Evolutionary conservation across 1,139 yeast genomes (phyloP), one percentile per base, ranked within the genome.

Genomic region (Dujonia santamariae): DNA sequence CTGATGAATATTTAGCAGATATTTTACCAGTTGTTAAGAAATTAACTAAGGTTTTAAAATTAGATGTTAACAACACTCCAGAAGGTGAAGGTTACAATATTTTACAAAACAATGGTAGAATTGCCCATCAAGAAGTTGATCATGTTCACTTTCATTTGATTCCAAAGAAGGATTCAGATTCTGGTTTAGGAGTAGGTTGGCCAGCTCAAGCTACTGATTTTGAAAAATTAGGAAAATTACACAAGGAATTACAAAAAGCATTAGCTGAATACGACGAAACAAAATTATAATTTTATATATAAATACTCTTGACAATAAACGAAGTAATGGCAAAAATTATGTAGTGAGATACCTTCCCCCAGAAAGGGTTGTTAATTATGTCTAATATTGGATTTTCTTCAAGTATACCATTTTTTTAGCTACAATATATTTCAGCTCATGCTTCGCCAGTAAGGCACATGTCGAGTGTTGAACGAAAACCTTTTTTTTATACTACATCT

Each of bases 111-210:
- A 90, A 92, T 49, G 97, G 97, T 26, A 63, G 85, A 50, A 80
- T 88, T 53, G 97, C 97, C 16, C 97, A 90, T 56, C 97, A 92
- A 62, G 79, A 72, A 39, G 97, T 92, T 41, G 95, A 85, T 51
- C 98, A 92, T 58, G 97, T 90, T 38, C 98, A 90, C 59, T 85
- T 92, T 73, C 98, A 92, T 56, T 76, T 92, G 60, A 92, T 92
- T 52, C 98, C 98, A 29, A 90, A 90, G 72, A 72, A 72, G 39
- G 80, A 80, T 47, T 66, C 58, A 2, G 71, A 71, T 26, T 67
- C 88, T 13, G 97, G 97, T 0, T 72, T 90, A 43, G 72, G 70
- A 24, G 88, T 90, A 24, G 96, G 92, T 21, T 90, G 97, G 97
- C 97, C 97, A 4, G 80, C 86, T n/a, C 76, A 79, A 46, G 74